These are phyloP conservation scores for Colletotrichum chlorophyti DNA, from an alignment of 2,329 filamentous ascomycete species.

Conservation along the genomic window DNA sequence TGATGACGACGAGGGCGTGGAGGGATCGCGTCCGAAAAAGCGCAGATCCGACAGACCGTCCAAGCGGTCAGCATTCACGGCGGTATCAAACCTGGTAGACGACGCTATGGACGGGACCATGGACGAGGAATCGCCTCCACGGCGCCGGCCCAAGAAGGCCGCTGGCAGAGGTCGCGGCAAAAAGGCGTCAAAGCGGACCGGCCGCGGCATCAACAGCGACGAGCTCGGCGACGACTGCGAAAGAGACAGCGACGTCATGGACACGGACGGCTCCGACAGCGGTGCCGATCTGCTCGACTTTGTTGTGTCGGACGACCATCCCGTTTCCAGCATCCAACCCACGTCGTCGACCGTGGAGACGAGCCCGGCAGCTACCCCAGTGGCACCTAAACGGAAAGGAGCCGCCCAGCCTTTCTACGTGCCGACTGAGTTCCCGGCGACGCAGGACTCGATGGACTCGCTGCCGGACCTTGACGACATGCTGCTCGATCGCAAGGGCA, in stretches of 20 bases:
- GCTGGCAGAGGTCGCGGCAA: constrained; percentile 28
- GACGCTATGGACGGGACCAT: constrained; percentile 30
- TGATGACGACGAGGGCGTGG: constrained; percentile 26
- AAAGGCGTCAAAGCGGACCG: constrained; percentile 24
- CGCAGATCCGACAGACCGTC: constrained; percentile 8
- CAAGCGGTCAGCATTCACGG: constrained; percentile 2
- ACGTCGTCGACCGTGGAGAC: constrained; percentile 35
- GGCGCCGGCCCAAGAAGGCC: constrained; percentile 15
- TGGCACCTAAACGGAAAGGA: constrained; percentile 30
- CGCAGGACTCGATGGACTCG: constrained; percentile 45
- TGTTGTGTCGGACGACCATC: constrained; percentile 58
- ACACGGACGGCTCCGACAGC: constrained; percentile 54
- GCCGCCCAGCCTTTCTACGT: constrained; percentile 44
- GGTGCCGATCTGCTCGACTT: constrained; percentile 62
- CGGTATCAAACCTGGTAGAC: constrained; percentile 10
- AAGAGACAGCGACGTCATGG: constrained; percentile 53
- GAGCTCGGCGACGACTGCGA: constrained; percentile 60
- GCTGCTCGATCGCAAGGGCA: constrained; percentile 7
- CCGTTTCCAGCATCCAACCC: constrained; percentile 37
- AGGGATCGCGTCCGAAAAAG: constrained; percentile 23
- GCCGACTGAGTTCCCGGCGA: constrained; percentile 44
- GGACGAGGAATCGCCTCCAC: constrained; percentile 24
- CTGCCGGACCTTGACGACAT: constrained; percentile 16
- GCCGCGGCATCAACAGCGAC: constrained; percentile 48
- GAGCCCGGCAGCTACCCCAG: constrained; percentile 35